Evolutionary conservation across 2,329 filamentous ascomycete species (phyloP).

Genomic region (Tolypocladium inflatum): DNA sequence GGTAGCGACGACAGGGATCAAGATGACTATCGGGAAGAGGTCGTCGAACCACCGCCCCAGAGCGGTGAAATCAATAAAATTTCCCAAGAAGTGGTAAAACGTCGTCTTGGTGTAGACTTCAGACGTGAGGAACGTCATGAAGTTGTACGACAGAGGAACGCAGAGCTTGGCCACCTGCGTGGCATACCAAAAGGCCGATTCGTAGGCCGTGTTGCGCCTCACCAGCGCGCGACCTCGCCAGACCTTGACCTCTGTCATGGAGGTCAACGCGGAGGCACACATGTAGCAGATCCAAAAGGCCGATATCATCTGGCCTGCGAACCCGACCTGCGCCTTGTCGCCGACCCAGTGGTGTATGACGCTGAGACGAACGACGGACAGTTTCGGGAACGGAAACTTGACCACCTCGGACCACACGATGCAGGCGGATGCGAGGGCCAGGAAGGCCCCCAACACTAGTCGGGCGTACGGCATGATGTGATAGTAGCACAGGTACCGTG

Average conservation of each 20-base stretch:
- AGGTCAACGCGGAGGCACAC: slow-evolving; percentile 79
- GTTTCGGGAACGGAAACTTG: slow-evolving; percentile 66
- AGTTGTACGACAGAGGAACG: slow-evolving; percentile 92
- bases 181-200: slow-evolving; percentile 93
- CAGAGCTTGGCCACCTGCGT: slow-evolving; percentile 87
- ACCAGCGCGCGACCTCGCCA: slow-evolving; percentile 93
- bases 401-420: slow-evolving; percentile 93
- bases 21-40: slow-evolving; percentile 79
- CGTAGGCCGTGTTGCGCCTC: slow-evolving; percentile 80
- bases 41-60: slow-evolving; percentile 78
- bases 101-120: slow-evolving; percentile 66
- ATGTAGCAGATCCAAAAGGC: slow-evolving; percentile 92
- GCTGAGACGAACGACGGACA: slow-evolving; percentile 59
- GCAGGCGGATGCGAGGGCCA: slow-evolving; percentile 66
- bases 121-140: slow-evolving; percentile 76
- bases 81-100: slow-evolving; percentile 81
- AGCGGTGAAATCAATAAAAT: slow-evolving; percentile 72
- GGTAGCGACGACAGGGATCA: slow-evolving; percentile 77
- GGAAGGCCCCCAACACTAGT: slow-evolving; percentile 53
- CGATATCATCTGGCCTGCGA: slow-evolving; percentile 77
- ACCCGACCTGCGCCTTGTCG: slow-evolving; percentile 66
- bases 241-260: slow-evolving; percentile 89
- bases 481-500: slow-evolving; percentile 69
- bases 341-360: slow-evolving; percentile 69
- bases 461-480: slow-evolving; percentile 62